phyloP scores from a whole-genome alignment of 768 basidiomycete species.

The Mycena kentingensis region DNA sequence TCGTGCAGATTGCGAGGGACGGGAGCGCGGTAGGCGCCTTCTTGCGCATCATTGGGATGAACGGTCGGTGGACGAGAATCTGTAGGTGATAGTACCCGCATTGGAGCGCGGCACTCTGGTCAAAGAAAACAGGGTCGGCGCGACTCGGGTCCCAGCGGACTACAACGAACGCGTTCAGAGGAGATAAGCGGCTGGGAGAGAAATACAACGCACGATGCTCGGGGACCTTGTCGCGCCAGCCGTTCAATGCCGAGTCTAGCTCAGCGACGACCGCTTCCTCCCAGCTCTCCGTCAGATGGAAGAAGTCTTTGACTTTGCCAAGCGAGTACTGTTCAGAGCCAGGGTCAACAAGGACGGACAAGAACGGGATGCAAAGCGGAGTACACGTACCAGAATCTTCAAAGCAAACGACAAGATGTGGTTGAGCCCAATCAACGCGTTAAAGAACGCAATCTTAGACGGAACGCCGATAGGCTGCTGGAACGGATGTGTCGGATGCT shows the following conservation, averaged over 20 bases:
- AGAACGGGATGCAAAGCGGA: background rate
- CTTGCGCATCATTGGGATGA: constrained; percentile 55
- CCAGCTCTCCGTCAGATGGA: constrained; percentile 37
- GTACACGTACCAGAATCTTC: constrained; percentile 48
- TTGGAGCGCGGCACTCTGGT: constrained; percentile 21
- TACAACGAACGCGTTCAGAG: constrained; percentile 29
- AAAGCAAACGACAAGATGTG: constrained; percentile 53
- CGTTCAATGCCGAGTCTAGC: constrained; percentile 62
- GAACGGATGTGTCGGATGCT: constrained; percentile 46
- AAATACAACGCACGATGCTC: constrained; percentile 36
- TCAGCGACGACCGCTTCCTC: constrained; percentile 57
- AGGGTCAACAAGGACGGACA: background rate
- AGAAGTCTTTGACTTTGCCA: constrained; percentile 31
- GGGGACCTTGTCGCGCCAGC: constrained; percentile 62
- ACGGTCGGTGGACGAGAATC: no score
- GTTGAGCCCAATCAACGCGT: constrained; percentile 45
- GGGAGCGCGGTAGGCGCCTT: constrained; percentile 38
- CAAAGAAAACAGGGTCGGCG: constrained; percentile 12
- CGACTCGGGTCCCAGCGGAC: constrained; percentile 32
- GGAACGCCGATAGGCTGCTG: constrained; percentile 55
- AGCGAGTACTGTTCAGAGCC: constrained; percentile 72
- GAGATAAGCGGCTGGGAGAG: constrained; percentile 5
- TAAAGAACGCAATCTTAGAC: constrained; percentile 47
- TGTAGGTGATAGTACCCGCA: constrained; percentile 22
- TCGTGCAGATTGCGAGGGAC: constrained; percentile 79